Conservation (phyloP, 2,329 filamentous ascomycete genomes). For the Penicillium sp. region DNA sequence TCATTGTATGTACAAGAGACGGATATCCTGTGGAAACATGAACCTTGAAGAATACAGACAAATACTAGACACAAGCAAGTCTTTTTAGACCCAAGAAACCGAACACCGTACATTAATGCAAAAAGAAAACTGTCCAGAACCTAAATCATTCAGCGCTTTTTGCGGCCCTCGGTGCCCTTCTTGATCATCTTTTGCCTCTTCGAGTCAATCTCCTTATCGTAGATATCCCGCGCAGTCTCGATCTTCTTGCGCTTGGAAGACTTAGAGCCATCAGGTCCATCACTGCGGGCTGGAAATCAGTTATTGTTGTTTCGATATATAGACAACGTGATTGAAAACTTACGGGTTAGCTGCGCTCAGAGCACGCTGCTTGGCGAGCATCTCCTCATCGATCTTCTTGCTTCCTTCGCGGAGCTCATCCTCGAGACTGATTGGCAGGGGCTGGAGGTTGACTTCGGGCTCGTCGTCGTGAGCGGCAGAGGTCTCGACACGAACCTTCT, state of each 20-base stretch:
- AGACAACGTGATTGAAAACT: constrained; percentile 31
- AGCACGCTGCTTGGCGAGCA: constrained; percentile 72
- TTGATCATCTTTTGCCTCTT: constrained; percentile 40
- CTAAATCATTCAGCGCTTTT: constrained; percentile 9
- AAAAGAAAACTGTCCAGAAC: constrained; percentile 7
- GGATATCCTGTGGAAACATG: constrained; percentile 5
- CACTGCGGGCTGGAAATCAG: constrained; percentile 35
- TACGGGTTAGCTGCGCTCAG: constrained; percentile 86
- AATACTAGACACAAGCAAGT: constrained; percentile 6
- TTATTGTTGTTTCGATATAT: constrained; percentile 29
- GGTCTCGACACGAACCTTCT: constrained; percentile 34
- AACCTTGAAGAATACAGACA: constrained; percentile 9
- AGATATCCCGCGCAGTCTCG: constrained; percentile 45
- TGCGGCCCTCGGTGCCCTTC: constrained; percentile 37
- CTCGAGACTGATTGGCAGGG: constrained; percentile 61
- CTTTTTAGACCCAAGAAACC: constrained; percentile 5
- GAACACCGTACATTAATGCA: constrained; percentile 13
- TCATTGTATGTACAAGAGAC: constrained; percentile 21
- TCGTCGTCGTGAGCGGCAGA: constrained; percentile 57
- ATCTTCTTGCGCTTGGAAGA: constrained; percentile 67
- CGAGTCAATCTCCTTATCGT: constrained; percentile 36
- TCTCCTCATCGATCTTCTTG: constrained; percentile 60
- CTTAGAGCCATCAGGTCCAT: constrained; percentile 50
- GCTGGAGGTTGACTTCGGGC: constrained; percentile 57
- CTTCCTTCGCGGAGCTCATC: constrained; percentile 79